Percentiles rank a stretch among this genome's conserved stretches.
These are phyloP conservation scores for Inosperma sp. DNA, from an alignment of 768 basidiomycete genomes.

Conservation along the genomic window DNA sequence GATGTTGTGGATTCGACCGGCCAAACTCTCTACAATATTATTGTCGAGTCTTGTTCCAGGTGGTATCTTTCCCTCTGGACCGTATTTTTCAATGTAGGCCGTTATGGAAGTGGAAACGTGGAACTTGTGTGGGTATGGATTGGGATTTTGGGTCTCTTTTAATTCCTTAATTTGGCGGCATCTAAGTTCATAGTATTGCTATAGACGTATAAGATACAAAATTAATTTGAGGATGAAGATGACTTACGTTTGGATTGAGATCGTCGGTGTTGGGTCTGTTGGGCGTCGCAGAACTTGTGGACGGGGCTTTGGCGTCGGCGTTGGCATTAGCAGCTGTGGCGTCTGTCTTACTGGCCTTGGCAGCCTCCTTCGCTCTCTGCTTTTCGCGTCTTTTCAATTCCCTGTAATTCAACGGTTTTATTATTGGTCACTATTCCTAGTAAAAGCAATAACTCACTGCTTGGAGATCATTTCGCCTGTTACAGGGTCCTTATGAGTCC, in stretches of 20 bases:
- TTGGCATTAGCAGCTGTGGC: conserved; percentile 37
- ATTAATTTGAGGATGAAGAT: no score
- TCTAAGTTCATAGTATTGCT: conserved; percentile 98
- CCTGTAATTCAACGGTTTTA: conserved; percentile 41
- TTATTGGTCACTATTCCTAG: conserved; percentile 19
- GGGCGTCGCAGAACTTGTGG: conserved; percentile 37
- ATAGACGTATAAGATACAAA: neutral
- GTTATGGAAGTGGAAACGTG: conserved; percentile 75
- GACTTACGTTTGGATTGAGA: conserved; percentile 85
- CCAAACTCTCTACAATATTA: conserved; percentile 59
- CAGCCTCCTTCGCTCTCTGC: conserved; percentile 77
- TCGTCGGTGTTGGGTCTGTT: conserved; percentile 78
- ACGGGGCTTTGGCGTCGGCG: no score
- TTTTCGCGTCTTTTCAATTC: conserved; percentile 94
- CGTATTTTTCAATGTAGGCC: conserved; percentile 69
- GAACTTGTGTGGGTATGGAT: conserved; percentile 99
- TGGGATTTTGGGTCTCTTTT: conserved; percentile 77
- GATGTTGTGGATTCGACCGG: conserved; percentile 91
- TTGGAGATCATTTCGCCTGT: conserved; percentile 98
- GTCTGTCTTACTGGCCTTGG: conserved; percentile 55
- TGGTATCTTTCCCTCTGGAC: conserved; percentile 62
- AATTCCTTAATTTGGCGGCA: conserved; percentile 84
- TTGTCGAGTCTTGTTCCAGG: conserved; percentile 62
- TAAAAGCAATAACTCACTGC: conserved; percentile 51
- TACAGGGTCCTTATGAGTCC: conserved; percentile 69